Evolutionary conservation across 1,139 yeast genomes (phyloP).

Genomic region (Saccharomyces hybrid): DNA sequence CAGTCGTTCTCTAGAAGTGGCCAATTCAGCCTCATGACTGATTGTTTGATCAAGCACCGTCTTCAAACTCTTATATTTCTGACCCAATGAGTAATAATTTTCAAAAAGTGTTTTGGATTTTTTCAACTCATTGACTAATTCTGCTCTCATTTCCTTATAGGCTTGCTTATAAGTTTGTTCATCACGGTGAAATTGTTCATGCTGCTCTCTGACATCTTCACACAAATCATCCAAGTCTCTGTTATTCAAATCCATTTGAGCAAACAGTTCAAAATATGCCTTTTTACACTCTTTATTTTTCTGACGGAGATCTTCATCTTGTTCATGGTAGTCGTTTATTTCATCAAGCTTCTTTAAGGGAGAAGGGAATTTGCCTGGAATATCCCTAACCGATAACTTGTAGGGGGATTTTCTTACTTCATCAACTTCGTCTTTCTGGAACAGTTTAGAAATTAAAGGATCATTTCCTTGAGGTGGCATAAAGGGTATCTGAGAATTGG

Average conservation of each 20-base stretch:
- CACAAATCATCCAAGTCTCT: constrained; percentile 21
- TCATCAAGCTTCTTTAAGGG: constrained; percentile 9
- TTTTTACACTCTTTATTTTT: constrained; percentile 12
- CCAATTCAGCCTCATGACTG: constrained; percentile 9
- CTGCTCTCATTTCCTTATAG: constrained; percentile 34
- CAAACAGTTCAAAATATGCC: constrained; percentile 19
- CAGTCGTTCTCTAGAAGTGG: constrained; percentile 4
- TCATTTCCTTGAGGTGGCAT: constrained; percentile 6
- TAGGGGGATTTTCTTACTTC: background rate
- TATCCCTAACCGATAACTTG: constrained; percentile 2
- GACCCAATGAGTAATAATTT: constrained; percentile 38
- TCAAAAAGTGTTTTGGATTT: constrained; percentile 32
- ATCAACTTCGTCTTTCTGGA: constrained; percentile 8
- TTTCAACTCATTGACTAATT: constrained; percentile 30
- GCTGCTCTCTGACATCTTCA: constrained; percentile 16
- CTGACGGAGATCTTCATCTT: background rate
- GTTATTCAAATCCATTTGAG: constrained; percentile 25
- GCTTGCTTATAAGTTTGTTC: constrained; percentile 31
- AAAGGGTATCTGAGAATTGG: background rate
- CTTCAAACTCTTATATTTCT: constrained; percentile 39
- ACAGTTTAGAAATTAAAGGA: constrained; percentile 18
- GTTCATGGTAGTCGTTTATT: background rate
- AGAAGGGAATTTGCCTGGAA: constrained; percentile 23
- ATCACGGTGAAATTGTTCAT: constrained; percentile 13
- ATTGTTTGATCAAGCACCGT: constrained; percentile 3